Evolutionary conservation across 805 yeast species (phyloP), one percentile per base, ranked within the genome.

Genomic region (Candida khao-thaluensis): DNA sequence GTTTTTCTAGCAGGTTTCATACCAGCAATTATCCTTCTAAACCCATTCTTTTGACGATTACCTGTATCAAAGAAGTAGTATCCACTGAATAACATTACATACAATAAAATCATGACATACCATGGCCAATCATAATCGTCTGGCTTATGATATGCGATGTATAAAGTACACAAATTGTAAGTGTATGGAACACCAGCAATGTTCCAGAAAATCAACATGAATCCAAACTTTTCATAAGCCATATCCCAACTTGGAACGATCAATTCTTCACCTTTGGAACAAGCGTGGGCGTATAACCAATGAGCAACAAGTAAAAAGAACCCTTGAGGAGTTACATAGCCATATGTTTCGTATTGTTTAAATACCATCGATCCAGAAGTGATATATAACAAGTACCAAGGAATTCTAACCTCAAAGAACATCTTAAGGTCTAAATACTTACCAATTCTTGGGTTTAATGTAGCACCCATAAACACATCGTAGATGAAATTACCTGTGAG

Each of bases 181-280:
- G 98, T 91, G 79, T 82, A 93, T 35, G 99, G 99, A 29, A 93
- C 99, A 54, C 99, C 99, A 22, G 97, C 96, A 61, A 93, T 88
- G 70, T 93, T 93, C 99, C 99, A 93, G 74, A 93, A 93, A 53
- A 90, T 80, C 50, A 93, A 77, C 98, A 93, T 90, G 73, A 93
- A 93, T n/a, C 99, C 99, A 55, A 93, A 93, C 68, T 93, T 93
- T 64, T 93, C 99, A 64, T 93, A 93, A 22, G 95, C 96, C 97
- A 93, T 91, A 64, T 93, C 99, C 98, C 99, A 93, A 14, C 96
- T 85, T 52, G 98, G 96, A 47, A 90, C 95, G 60, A 93, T 93
- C 53, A 91, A 72, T 62, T 93, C 98, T 67, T 93, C 99, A 52
- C 98, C 99, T 66, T 93, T 93, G 41, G 95, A 82, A 65, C 98